Evolutionary conservation across 2,329 filamentous ascomycete genomes (phyloP), one percentile per base, ranked within the genome.

Genomic region (Paecilomyces sp.): DNA sequence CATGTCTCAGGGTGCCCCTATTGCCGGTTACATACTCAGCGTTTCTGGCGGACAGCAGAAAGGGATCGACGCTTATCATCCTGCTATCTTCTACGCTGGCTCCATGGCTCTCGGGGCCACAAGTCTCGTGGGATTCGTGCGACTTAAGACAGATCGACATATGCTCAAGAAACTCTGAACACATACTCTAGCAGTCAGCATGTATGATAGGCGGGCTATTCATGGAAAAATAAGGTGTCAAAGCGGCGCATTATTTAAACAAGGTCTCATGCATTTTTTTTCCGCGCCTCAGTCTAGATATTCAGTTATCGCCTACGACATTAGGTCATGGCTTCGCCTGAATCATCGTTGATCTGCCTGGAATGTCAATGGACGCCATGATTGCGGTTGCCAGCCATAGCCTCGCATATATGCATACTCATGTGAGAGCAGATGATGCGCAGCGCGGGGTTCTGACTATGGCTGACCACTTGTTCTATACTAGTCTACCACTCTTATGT

Each of bases 1-100:
- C 24, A 8, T 13, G 13, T 4, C 31, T 3, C 51, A 80, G 78
- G 82, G 83, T 1, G 77, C 80, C 0, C 85, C 85, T 0, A 86
- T 87, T 62, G 84, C 85, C 1, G 84, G 84, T 9, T 85, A 84
- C 60, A 73, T 87, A 0, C 74, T 87, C 0, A 78, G 80, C 58
- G 81, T 82, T 0, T 82, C 81, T 34, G 83, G 83, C 4, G 82
- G 82, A 11, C 74, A 79, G 15, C 71, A 79, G 0, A 72, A 70
- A 2, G 81, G 81, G 0, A 69, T 85, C 1, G 71, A 79, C 24
- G 81, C 84, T 0, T 87, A 84, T 63, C 76, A 83, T 18, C 83
- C 84, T 0, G 84, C 85, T 1, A 87, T 87, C 70, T 85, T 83
- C 67, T 86, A 85, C 65, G 83, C 84, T 3, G 85, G 84, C 1